These are phyloP conservation scores for Leucocoprinus sp. DNA, from an alignment of 768 basidiomycete genomes.

Conservation along the genomic window DNA sequence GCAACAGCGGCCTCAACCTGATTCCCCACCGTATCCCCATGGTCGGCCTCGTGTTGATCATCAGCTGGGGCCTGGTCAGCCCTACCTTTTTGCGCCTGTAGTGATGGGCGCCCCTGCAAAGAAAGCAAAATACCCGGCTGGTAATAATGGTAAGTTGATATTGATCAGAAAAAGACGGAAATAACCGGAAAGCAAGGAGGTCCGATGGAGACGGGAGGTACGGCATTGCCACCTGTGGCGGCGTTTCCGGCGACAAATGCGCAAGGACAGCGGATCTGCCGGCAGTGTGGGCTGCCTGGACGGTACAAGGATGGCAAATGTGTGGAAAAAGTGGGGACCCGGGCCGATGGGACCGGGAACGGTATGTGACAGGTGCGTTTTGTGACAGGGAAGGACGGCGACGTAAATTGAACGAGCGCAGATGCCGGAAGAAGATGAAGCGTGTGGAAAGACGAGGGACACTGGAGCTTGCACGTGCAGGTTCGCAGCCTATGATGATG, in stretches of 20 bases:
- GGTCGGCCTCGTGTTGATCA: slow-evolving; percentile 13
- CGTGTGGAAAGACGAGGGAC: slow-evolving; percentile 70
- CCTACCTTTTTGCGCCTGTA: slow-evolving; percentile 62
- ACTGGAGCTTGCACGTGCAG: slow-evolving; percentile 33
- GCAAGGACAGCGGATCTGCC: slow-evolving; percentile 66
- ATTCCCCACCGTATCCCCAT: slow-evolving; percentile 9
- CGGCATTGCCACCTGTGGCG: slow-evolving; percentile 18
- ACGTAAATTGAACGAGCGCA: too few relatives aligned
- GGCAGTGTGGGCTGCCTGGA: slow-evolving; percentile 66
- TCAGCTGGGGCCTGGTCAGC: slow-evolving; percentile 18
- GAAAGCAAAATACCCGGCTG: slow-evolving; percentile 50
- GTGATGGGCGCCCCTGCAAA: slow-evolving; percentile 68
- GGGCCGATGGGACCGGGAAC: slow-evolving; percentile 80
- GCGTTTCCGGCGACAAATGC: slow-evolving; percentile 43
- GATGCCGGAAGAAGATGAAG: slow-evolving; percentile 84
- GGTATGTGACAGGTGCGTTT: slow-evolving; percentile 65
- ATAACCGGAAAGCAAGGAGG: slow-evolving; percentile 3
- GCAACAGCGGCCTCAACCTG: slow-evolving; percentile 12
- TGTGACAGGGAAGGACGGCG: not conserved
- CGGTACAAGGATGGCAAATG: slow-evolving; percentile 83
- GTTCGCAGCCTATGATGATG: too few relatives aligned
- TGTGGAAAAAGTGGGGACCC: too few relatives aligned
- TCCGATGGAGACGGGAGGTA: slow-evolving; percentile 15
- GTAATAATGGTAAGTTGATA: slow-evolving; percentile 12
- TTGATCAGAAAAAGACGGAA: slow-evolving; percentile 5